These are phyloP conservation scores for Saccharomyces hybrid DNA, from an alignment of 1,139 yeast genomes.

Conservation along the genomic window DNA sequence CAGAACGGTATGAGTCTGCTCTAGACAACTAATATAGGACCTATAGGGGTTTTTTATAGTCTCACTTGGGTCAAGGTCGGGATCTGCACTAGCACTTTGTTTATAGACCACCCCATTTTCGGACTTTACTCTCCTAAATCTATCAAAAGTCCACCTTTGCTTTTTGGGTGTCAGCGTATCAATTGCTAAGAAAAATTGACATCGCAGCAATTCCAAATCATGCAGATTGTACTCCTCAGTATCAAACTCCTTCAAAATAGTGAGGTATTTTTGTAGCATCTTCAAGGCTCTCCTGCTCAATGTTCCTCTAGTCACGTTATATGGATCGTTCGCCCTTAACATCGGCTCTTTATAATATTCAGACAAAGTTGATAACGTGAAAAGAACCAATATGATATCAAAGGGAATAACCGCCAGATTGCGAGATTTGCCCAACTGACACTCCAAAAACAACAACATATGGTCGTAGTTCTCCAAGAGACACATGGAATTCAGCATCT, in stretches of 20 bases:
- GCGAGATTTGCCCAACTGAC: constrained; percentile 8
- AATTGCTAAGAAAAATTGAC: constrained; percentile 25
- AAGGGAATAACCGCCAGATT: constrained; percentile 20
- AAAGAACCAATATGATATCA: constrained; percentile 23
- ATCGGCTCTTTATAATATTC: constrained; percentile 16
- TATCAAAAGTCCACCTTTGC: constrained; percentile 7
- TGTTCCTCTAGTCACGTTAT: constrained; percentile 17
- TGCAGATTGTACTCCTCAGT: constrained; percentile 10
- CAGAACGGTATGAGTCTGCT: constrained; percentile 14
- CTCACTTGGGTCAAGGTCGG: constrained; percentile 3
- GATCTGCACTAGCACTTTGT: constrained; percentile 3
- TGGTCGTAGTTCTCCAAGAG: constrained; percentile 24
- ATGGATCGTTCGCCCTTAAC: constrained; percentile 21
- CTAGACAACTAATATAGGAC: constrained; percentile 23
- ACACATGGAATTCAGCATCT: constrained; percentile 24
- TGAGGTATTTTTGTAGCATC: constrained; percentile 14
- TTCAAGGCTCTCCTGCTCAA: constrained; percentile 19
- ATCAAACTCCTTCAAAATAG: constrained; percentile 16
- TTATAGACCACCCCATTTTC: constrained; percentile 6
- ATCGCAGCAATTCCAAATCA: constrained; percentile 24
- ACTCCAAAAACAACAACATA: constrained; percentile 20
- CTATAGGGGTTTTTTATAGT: constrained; percentile 14
- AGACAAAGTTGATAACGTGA: constrained; percentile 24
- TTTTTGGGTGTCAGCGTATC: constrained; percentile 16
- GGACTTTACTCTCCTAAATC: constrained; percentile 2